Evolutionary conservation across 2,329 filamentous ascomycete species (phyloP).

Genomic region (Cladosporium sp.): DNA sequence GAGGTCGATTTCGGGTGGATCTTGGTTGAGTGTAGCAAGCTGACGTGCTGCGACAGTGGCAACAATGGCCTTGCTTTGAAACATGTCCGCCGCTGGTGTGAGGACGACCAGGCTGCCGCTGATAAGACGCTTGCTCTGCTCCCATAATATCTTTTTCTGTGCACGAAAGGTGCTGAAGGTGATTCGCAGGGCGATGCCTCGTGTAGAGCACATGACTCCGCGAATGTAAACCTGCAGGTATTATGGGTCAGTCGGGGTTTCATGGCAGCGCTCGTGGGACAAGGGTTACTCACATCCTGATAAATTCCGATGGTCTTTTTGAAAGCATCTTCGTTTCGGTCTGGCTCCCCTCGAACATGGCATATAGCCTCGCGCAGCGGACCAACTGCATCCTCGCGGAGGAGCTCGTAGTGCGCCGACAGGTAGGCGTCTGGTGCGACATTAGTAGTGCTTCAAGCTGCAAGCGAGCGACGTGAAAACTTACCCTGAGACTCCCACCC

Average conservation of each 20-base stretch:
- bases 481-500: conserved; percentile 59
- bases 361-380: conserved; percentile 68
- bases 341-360: conserved; percentile 55
- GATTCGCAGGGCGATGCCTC: conserved; percentile 67
- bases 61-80: conserved; percentile 66
- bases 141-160: conserved; percentile 68
- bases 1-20: conserved; percentile 73
- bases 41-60: conserved; percentile 73
- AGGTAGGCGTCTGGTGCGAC: conserved; percentile 62
- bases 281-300: conserved; percentile 57
- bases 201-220: conserved; percentile 63
- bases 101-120: conserved; percentile 59
- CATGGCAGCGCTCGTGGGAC: conserved; percentile 20
- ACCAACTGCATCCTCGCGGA: conserved; percentile 73
- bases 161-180: conserved; percentile 70
- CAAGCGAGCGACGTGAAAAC: neutral
- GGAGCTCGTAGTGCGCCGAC: conserved; percentile 70
- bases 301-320: conserved; percentile 61
- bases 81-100: conserved; percentile 60
- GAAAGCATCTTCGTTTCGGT: conserved; percentile 56
- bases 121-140: conserved; percentile 60
- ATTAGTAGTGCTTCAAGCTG: neutral
- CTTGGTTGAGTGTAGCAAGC: conserved; percentile 62
- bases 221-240: conserved; percentile 62
- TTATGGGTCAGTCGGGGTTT: conserved; percentile 24